phyloP scores from a whole-genome alignment of 1,284 basidiomycete genomes.

The Sphaerobolus stellatus region DNA sequence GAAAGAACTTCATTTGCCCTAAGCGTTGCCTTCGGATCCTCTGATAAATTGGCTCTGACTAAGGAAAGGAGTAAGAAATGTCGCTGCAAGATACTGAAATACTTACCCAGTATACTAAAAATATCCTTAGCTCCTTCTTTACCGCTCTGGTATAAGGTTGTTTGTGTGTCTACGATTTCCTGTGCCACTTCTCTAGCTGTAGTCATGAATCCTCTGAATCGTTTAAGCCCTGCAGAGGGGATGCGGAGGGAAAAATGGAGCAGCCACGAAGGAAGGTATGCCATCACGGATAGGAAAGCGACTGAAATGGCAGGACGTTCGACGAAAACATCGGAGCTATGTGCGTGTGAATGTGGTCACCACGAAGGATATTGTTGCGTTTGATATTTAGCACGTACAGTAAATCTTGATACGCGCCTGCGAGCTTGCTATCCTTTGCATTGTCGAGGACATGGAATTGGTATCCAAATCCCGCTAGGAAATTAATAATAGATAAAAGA shows the following conservation, averaged over 20 bases:
- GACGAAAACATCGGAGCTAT: not conserved
- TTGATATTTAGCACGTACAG: too few relatives aligned
- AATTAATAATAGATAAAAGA: not conserved
- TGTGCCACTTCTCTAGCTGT: not conserved
- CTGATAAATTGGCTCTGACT: not conserved
- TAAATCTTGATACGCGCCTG: too few relatives aligned
- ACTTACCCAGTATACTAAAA: not conserved
- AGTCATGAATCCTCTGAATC: not conserved
- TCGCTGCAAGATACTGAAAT: not conserved
- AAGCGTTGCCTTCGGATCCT: not conserved
- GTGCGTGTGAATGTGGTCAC: not conserved
- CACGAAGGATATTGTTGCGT: too few relatives aligned
- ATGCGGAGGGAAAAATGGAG: not conserved
- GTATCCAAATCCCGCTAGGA: slow-evolving; percentile 25
- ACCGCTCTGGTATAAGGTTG: not conserved
- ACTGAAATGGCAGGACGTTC: not conserved
- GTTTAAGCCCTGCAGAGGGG: not conserved
- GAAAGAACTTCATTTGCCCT: not conserved
- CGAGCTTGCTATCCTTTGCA: too few relatives aligned
- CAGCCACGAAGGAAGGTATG: not conserved
- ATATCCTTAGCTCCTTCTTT: not conserved
- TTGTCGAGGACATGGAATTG: slow-evolving; percentile 23
- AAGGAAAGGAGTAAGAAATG: not conserved
- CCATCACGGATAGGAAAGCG: not conserved
- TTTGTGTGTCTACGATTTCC: not conserved